Percentiles rank a stretch among this genome's conserved stretches.
Conservation (phyloP, 495 filamentous ascomycete species). For the Platismatia glauca region DNA sequence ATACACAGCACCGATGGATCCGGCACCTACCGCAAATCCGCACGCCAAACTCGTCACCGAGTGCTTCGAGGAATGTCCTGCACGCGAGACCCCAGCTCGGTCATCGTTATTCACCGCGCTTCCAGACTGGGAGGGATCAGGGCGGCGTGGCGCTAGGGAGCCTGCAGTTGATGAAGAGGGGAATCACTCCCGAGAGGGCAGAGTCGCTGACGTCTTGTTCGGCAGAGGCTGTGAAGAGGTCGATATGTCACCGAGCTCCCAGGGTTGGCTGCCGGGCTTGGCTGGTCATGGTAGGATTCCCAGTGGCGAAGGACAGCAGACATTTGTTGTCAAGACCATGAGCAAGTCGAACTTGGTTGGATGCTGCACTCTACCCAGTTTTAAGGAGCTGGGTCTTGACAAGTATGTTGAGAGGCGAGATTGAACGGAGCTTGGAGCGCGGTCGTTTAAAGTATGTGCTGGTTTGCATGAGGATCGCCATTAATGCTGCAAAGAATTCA, state of each 20-base stretch:
- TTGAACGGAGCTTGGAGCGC: background rate
- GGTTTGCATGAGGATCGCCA: too few species aligned
- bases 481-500: background rate
- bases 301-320: background rate
- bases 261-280: background rate
- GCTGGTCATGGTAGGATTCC: background rate
- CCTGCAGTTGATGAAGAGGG: too few species aligned
- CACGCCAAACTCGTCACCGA: background rate
- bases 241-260: background rate
- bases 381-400: slow-evolving; percentile 1
- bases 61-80: background rate
- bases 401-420: background rate
- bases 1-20: background rate
- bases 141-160: background rate
- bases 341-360: background rate
- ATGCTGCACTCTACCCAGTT: background rate
- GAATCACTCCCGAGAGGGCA: background rate
- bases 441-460: background rate
- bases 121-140: background rate
- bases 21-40: background rate
- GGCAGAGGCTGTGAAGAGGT: background rate
- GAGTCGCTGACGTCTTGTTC: background rate
- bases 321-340: background rate
- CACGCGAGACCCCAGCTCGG: background rate
- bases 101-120: too few species aligned